Conservation (phyloP, 176 grass and related monocot species). For the Luzula sylvatica region DNA sequence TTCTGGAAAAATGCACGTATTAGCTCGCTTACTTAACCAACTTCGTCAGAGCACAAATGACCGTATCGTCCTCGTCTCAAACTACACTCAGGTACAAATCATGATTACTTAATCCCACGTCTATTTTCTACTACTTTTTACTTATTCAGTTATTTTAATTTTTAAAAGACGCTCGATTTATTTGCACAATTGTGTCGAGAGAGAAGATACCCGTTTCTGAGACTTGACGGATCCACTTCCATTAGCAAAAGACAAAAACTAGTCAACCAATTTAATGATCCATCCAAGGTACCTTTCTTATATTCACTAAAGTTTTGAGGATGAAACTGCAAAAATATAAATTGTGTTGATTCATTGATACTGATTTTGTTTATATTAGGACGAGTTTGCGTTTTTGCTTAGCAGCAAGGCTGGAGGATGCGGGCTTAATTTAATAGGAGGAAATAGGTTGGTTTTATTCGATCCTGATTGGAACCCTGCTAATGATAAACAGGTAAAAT, state of each 20-base stretch:
- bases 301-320: no score
- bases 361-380: conserved; percentile 41
- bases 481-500: conserved; percentile 91
- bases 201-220: conserved; percentile 83
- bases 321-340: no score
- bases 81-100: conserved; percentile 79
- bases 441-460: conserved; percentile 92
- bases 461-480: conserved; percentile 99
- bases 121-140: conserved; percentile 8
- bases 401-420: conserved; percentile 98
- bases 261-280: conserved; percentile 89
- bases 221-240: conserved; percentile 90
- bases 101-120: conserved; percentile 10
- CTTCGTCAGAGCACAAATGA: conserved; percentile 84
- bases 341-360: conserved; percentile 15
- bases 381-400: conserved; percentile 85
- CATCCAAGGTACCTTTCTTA: conserved; percentile 78
- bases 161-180: conserved; percentile 70
- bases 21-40: conserved; percentile 73
- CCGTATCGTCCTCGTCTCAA: conserved; percentile 96
- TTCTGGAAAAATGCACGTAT: conserved; percentile 97
- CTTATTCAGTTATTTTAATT: conserved; percentile 16
- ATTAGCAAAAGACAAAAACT: conserved; percentile 96
- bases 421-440: conserved; percentile 96
- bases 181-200: conserved; percentile 97